A percentile compares a stretch with the other conserved stretches of the same genome.
phyloP scores from a whole-genome alignment of 2,329 filamentous ascomycete genomes.

The Dactylellina sp. region DNA sequence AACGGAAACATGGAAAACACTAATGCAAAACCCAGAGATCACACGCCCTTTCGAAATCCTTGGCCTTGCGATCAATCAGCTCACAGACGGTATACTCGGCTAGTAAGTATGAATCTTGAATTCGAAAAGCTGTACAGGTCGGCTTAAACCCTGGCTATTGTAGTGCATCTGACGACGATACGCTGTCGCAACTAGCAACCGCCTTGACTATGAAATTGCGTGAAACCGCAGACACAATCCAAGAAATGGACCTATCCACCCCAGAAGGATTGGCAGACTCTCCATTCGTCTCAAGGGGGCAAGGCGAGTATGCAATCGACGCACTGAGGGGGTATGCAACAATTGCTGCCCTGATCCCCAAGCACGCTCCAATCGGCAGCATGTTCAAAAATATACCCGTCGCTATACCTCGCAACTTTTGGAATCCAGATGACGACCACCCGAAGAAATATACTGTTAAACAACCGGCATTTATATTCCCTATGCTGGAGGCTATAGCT shows the following conservation, averaged over 20 bases:
- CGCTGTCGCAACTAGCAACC: not conserved
- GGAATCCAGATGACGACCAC: conserved; percentile 19
- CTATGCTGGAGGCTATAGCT: conserved; percentile 1
- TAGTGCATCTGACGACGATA: not conserved
- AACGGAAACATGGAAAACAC: not conserved
- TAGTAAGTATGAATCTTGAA: conserved; percentile 4
- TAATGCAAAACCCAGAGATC: conserved; percentile 3
- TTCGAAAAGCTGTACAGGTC: not conserved
- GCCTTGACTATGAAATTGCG: conserved; percentile 14
- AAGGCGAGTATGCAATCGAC: not conserved
- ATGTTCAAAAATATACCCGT: conserved; percentile 10
- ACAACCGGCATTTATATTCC: conserved; percentile 14
- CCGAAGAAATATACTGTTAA: conserved; percentile 2
- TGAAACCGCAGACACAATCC: conserved; percentile 6
- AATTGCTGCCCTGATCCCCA: conserved; percentile 5
- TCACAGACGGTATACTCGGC: conserved; percentile 1
- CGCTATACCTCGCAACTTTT: conserved; percentile 22
- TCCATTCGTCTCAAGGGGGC: not conserved
- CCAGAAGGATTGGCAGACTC: not conserved
- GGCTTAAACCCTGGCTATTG: not conserved
- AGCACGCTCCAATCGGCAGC: not conserved
- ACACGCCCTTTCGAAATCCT: conserved; percentile 4
- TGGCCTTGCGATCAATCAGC: conserved; percentile 6
- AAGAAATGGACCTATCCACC: conserved; percentile 2
- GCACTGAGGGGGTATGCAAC: conserved; percentile 4